Evolutionary conservation across 2,329 filamentous ascomycete species (phyloP), one percentile per base, ranked within the genome.

Genomic region (Neofusicoccum parvum): DNA sequence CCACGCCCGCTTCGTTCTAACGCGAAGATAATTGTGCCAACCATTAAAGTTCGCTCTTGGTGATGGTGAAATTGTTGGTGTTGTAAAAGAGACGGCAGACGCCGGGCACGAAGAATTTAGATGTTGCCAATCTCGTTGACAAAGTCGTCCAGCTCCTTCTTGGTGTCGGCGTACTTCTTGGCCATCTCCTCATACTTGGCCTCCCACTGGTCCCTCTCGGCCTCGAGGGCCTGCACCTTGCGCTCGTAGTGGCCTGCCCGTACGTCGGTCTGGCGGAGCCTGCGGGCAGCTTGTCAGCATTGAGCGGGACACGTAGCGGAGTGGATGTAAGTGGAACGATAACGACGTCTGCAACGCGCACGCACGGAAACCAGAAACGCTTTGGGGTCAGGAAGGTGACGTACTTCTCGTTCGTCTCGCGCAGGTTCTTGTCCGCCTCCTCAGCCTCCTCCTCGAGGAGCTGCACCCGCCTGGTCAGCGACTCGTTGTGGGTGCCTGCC

Each of bases 201-300:
- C 86, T 98, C 95, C 94, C 94, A 97, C 81, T 94, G 88, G 81
- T 97, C 93, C 75, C 92, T 91, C 79, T 94, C 88, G 76, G 88
- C 85, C 84, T 99, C 95, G 76, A 97, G 89, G 75, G 95, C 94
- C 82, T 97, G 92, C 73, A 98, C 95, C 87, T 98, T 98, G 83
- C 95, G 95, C 86, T 99, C 95, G 82, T 94, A 98, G 85, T 99
- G 94, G 75, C 94, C 95, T 76, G 94, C 94, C 87, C 98, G 98
- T 83, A 98, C 93, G 80, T 99, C 95, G 83, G 95, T 97, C 85
- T 97, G 94, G 80, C 95, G 94, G 78, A 98, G 92, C 85, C 95
- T 99, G 73, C 70, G 20, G 53, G 15, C 6, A 36, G 48, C 27
- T 2, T 32, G 62, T 67, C 53, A 65, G 66, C 39, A 41, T 15